Percentiles rank a stretch among this genome's conserved stretches.
phyloP scores from a whole-genome alignment of 352 stramenopile genomes.

The Phytophthora europaea region DNA sequence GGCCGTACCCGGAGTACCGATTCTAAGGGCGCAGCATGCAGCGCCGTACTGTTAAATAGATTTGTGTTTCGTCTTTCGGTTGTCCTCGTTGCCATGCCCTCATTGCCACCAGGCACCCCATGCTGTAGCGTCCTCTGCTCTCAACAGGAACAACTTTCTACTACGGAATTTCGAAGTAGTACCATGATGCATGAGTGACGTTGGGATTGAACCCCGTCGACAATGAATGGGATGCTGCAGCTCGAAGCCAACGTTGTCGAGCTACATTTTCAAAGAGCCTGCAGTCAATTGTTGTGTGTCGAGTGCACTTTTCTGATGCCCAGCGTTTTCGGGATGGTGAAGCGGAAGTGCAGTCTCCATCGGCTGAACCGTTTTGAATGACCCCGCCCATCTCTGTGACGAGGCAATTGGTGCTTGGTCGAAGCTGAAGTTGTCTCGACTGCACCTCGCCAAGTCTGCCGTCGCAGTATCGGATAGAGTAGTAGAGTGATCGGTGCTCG shows the following conservation, averaged over 20 bases:
- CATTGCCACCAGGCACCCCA: too few species aligned
- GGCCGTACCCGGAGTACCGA: slow-evolving; percentile 33
- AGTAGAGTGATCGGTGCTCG: background rate
- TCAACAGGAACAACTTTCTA: background rate
- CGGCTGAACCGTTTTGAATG: background rate
- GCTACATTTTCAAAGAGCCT: background rate
- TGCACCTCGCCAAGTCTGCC: too few species aligned
- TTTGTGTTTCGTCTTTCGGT: slow-evolving; percentile 12
- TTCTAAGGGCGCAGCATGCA: slow-evolving; percentile 14
- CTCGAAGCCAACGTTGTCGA: too few species aligned
- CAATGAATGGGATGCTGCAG: background rate
- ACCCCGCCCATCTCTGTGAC: slow-evolving; percentile 4
- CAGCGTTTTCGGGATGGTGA: background rate
- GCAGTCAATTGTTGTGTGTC: background rate
- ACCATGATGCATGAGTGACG: too few species aligned
- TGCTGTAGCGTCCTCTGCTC: background rate
- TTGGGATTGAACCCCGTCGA: background rate
- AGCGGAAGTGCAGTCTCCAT: background rate
- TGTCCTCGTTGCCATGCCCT: too few species aligned
- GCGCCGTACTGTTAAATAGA: slow-evolving; percentile 17
- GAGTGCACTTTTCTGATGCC: slow-evolving; percentile 1
- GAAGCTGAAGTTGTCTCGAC: slow-evolving; percentile 11
- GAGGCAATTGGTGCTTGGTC: slow-evolving; percentile 21
- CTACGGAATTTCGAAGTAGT: too few species aligned
- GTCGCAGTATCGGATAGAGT: background rate